Conservation (phyloP, 1,139 yeast genomes). For the Fermentozyma sake region DNA sequence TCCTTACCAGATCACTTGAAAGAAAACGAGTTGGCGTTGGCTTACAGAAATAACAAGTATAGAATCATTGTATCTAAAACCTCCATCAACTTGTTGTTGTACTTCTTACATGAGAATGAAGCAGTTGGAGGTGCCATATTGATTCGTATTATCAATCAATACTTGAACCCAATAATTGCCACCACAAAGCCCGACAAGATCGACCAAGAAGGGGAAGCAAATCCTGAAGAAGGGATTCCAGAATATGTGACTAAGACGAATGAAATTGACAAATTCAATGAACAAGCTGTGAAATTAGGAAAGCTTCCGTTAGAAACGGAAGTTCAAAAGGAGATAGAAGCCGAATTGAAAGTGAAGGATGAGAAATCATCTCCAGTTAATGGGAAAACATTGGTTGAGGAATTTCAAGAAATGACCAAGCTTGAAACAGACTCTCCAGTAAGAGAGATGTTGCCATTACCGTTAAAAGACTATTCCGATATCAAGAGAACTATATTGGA, state of each 20-base stretch:
- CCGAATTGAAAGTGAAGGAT: slow-evolving; percentile 77
- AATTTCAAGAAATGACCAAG: slow-evolving; percentile 46
- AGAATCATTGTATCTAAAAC: slow-evolving; percentile 76
- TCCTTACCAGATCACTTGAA: slow-evolving; percentile 75
- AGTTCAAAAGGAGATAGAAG: slow-evolving; percentile 76
- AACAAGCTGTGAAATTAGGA: slow-evolving; percentile 76
- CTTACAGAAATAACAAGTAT: slow-evolving; percentile 71
- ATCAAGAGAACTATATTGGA: slow-evolving; percentile 71
- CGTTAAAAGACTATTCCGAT: slow-evolving; percentile 75
- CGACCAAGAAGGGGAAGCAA: slow-evolving; percentile 43
- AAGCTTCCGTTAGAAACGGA: slow-evolving; percentile 83
- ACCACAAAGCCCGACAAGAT: slow-evolving; percentile 44
- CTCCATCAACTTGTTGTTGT: slow-evolving; percentile 75
- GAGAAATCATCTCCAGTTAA: slow-evolving; percentile 40
- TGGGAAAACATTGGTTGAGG: slow-evolving; percentile 43
- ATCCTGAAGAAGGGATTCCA: slow-evolving; percentile 63
- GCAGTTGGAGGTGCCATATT: slow-evolving; percentile 87
- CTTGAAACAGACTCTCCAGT: slow-evolving; percentile 63
- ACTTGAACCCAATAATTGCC: slow-evolving; percentile 65
- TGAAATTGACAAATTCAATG: slow-evolving; percentile 57
- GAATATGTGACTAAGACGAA: slow-evolving; percentile 47
- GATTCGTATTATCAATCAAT: slow-evolving; percentile 81
- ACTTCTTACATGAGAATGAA: slow-evolving; percentile 88
- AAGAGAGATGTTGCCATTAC: slow-evolving; percentile 75
- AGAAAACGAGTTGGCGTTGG: slow-evolving; percentile 77